Conservation (phyloP, 306 rosid genomes). For the Begonia peltatifolia region DNA sequence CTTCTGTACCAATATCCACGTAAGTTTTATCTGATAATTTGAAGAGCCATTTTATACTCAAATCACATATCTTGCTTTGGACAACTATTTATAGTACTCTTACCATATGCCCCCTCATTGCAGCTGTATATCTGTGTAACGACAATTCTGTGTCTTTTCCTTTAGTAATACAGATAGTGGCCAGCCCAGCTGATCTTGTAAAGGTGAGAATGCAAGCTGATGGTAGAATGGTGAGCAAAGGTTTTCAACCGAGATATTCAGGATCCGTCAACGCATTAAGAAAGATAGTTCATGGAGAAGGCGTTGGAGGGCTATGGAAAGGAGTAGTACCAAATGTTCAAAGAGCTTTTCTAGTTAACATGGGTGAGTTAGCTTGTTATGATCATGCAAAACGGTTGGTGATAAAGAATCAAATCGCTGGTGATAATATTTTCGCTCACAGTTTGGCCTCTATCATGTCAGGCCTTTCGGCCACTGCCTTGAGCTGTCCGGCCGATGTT, state of each 20-base stretch:
- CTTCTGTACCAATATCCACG: neutral
- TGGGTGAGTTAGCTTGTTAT: conserved; percentile 85
- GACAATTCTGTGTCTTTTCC: conserved; percentile 14
- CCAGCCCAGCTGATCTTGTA: conserved; percentile 92
- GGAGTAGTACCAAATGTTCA: conserved; percentile 77
- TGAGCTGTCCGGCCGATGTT: conserved; percentile 92
- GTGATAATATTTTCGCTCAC: conserved; percentile 60
- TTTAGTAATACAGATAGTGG: conserved; percentile 52
- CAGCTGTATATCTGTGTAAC: conserved; percentile 1
- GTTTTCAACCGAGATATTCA: conserved; percentile 51
- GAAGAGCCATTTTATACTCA: neutral
- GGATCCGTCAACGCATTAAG: conserved; percentile 63
- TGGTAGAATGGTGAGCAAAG: conserved; percentile 44
- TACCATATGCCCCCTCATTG: neutral
- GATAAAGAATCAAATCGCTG: conserved; percentile 35
- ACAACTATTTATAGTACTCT: neutral
- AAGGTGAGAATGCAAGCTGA: conserved; percentile 97
- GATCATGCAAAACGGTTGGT: conserved; percentile 71
- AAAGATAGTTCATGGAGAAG: conserved; percentile 53
- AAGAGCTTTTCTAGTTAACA: conserved; percentile 83
- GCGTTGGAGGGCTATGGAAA: conserved; percentile 65
- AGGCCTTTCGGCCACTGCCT: conserved; percentile 58
- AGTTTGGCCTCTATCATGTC: conserved; percentile 66
- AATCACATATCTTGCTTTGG: neutral
- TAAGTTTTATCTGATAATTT: neutral